Percentiles rank a stretch among this genome's conserved stretches.
These are phyloP conservation scores for Kokia cookei DNA, from an alignment of 441 rosid genomes.

Conservation along the genomic window DNA sequence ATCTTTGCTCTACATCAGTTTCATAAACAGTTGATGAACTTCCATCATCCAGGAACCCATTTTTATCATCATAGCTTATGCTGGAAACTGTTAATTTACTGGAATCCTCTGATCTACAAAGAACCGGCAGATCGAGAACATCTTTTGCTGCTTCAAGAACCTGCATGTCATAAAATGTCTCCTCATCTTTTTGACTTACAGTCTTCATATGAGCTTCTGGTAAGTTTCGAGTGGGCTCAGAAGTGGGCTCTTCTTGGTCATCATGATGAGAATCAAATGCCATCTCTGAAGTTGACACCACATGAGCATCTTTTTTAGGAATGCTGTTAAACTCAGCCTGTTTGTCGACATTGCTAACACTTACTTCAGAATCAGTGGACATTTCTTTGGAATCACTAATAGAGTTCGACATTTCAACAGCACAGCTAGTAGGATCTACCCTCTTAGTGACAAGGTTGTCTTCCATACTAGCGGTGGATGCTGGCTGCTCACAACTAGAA, in stretches of 20 bases:
- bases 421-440: conserved; percentile 57
- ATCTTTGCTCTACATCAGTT: conserved; percentile 22
- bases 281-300: conserved; percentile 24
- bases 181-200: conserved; percentile 22
- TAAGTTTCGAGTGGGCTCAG: conserved; percentile 24
- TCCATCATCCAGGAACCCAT: conserved; percentile 19
- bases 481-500: conserved; percentile 28
- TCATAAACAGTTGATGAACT: conserved; percentile 20
- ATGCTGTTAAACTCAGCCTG: conserved; percentile 20
- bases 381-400: conserved; percentile 46
- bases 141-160: conserved; percentile 15
- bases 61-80: conserved; percentile 4
- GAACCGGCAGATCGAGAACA: conserved; percentile 12
- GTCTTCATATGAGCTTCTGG: conserved; percentile 33
- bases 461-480: conserved; percentile 51
- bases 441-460: conserved; percentile 64
- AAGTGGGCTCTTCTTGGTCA: conserved; percentile 24
- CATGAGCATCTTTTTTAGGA: conserved; percentile 27
- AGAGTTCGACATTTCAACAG: conserved; percentile 36
- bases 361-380: conserved; percentile 43
- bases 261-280: conserved; percentile 20
- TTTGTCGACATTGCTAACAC: conserved; percentile 39
- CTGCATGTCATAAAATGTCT: conserved; percentile 16
- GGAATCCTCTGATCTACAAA: conserved; percentile 18
- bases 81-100: conserved; percentile 12